Evolutionary conservation across 495 filamentous ascomycete genomes (phyloP).

Genomic region (Penicillium silybi): DNA sequence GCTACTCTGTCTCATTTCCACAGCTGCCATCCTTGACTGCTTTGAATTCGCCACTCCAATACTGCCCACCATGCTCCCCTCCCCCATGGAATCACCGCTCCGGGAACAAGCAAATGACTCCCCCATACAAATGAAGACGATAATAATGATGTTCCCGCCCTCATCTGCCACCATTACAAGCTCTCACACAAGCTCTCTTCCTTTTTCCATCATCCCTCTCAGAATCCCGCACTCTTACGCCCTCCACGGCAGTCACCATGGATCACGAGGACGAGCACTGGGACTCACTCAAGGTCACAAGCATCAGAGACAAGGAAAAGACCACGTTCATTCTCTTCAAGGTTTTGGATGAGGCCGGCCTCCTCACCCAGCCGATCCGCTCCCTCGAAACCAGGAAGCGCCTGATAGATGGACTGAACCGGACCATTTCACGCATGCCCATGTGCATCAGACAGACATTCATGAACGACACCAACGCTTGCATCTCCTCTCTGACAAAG

Average conservation of each 20-base stretch:
- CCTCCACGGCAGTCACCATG: neutral
- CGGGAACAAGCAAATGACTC: neutral
- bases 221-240: neutral
- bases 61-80: neutral
- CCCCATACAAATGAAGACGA: neutral
- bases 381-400: neutral
- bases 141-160: neutral
- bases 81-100: neutral
- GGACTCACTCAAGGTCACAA: neutral
- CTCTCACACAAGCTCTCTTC: neutral
- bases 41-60: neutral
- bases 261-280: neutral
- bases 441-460: neutral
- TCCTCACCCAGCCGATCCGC: neutral
- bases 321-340: neutral
- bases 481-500: neutral
- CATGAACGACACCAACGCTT: neutral
- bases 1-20: neutral
- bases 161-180: neutral
- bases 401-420: neutral
- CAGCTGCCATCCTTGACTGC: neutral
- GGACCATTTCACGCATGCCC: neutral
- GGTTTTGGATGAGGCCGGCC: neutral
- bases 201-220: neutral
- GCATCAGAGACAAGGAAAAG: neutral